Evolutionary conservation across 106 monocot genomes (phyloP).

Genomic region (Ottelia alismoides): DNA sequence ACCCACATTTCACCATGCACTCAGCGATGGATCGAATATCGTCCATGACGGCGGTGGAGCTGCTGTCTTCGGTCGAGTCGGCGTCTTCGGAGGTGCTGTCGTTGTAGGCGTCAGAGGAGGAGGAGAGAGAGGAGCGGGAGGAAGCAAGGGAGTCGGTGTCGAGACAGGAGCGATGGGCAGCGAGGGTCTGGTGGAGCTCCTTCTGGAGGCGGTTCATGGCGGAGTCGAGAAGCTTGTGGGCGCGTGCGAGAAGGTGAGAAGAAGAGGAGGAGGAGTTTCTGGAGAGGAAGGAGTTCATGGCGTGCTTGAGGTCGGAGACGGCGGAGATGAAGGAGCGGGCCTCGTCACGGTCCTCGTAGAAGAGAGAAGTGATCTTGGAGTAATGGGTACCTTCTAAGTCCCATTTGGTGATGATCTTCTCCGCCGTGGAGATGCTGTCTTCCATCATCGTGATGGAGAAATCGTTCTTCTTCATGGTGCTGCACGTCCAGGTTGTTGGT

Average conservation of each 20-base stretch:
- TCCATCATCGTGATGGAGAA: slow-evolving; percentile 7
- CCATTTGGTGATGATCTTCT: too few species aligned
- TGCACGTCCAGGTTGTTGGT: too few species aligned
- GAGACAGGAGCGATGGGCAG: slow-evolving; percentile 26
- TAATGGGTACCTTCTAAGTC: too few species aligned
- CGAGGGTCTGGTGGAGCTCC: slow-evolving; percentile 40
- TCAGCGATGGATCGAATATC: slow-evolving; percentile 2
- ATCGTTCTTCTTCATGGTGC: too few species aligned
- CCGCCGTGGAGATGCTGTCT: too few species aligned
- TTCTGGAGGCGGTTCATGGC: slow-evolving; percentile 33
- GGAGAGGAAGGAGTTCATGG: slow-evolving; percentile 20
- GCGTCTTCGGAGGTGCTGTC: too few species aligned
- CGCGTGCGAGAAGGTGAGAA: slow-evolving; percentile 4
- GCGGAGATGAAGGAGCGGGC: too few species aligned
- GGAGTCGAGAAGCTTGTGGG: slow-evolving; percentile 25
- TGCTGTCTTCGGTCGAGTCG: too few species aligned
- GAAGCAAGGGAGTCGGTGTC: slow-evolving; percentile 18
- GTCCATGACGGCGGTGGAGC: too few species aligned
- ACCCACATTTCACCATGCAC: neutral
- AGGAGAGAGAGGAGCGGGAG: neutral
- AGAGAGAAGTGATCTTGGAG: too few species aligned
- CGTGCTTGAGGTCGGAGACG: too few species aligned
- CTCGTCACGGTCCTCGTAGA: neutral
- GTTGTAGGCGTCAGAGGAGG: slow-evolving; percentile 3
- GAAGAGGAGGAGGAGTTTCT: neutral